Evolutionary conservation across 495 filamentous ascomycete genomes (phyloP).

Genomic region (Annulohypoxylon bovei): DNA sequence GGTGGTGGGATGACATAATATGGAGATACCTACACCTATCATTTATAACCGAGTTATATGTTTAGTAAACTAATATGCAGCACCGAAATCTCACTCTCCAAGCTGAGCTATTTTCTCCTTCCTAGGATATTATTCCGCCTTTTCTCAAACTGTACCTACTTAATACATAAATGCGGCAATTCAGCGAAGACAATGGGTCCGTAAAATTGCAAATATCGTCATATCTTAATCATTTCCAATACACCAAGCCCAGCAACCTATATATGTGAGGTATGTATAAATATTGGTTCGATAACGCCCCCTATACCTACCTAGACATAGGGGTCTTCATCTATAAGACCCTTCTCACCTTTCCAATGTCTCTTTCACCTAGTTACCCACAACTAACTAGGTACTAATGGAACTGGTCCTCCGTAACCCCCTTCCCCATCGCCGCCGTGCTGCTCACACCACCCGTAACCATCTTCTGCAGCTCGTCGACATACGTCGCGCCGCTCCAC

Average conservation of each 20-base stretch:
- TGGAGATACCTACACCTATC: neutral
- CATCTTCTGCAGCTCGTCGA: conserved; percentile 96
- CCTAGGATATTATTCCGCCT: neutral
- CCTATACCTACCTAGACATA: neutral
- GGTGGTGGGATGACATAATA: neutral
- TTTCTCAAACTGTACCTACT: too few species aligned
- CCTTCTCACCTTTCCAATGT: neutral
- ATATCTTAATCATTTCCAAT: conserved; percentile 9
- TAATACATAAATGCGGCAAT: too few species aligned
- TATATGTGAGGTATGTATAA: neutral
- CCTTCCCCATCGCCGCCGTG: conserved; percentile 95
- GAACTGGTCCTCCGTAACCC: conserved; percentile 98
- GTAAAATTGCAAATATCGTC: neutral
- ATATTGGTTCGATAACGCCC: neutral
- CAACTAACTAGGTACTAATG: conserved; percentile 43
- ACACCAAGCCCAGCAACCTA: neutral
- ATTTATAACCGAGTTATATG: neutral
- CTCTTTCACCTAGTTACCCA: neutral
- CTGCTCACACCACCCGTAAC: conserved; percentile 91
- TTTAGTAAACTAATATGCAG: neutral
- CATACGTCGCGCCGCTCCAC: conserved; percentile 94
- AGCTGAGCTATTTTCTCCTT: neutral
- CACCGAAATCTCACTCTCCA: neutral
- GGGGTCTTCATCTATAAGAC: neutral
- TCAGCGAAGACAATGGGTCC: neutral